These are phyloP conservation scores for Neurospora sp. DNA, from an alignment of 495 filamentous ascomycete species.

Conservation along the genomic window DNA sequence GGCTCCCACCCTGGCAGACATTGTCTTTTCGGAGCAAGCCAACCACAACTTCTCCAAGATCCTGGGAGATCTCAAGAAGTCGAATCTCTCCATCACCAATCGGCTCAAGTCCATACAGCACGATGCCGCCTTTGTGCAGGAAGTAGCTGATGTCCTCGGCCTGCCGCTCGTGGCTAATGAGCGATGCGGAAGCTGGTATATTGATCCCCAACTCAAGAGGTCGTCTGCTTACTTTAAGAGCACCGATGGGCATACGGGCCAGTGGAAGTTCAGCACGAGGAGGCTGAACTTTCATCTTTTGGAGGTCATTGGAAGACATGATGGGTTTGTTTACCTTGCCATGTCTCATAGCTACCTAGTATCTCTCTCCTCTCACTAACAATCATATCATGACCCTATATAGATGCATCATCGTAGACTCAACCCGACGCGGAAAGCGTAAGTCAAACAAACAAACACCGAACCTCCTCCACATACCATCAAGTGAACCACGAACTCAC, in stretches of 20 bases:
- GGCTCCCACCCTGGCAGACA: slow-evolving; percentile 23
- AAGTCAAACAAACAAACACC: slow-evolving; percentile 19
- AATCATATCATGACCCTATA: neutral
- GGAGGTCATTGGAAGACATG: slow-evolving; percentile 44
- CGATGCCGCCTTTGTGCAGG: slow-evolving; percentile 57
- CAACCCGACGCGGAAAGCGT: slow-evolving; percentile 86
- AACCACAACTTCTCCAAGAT: slow-evolving; percentile 44
- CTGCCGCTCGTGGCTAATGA: slow-evolving; percentile 91
- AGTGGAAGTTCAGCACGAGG: slow-evolving; percentile 81
- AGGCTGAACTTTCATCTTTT: slow-evolving; percentile 78
- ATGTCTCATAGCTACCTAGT: neutral
- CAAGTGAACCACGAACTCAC: neutral
- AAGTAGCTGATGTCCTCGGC: slow-evolving; percentile 37
- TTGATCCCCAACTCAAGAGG: slow-evolving; percentile 50
- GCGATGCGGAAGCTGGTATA: slow-evolving; percentile 93
- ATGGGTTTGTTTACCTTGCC: slow-evolving; percentile 44
- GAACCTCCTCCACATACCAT: neutral
- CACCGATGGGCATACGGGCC: slow-evolving; percentile 84
- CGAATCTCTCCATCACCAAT: slow-evolving; percentile 69
- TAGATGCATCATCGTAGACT: slow-evolving; percentile 88
- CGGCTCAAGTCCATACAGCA: slow-evolving; percentile 62
- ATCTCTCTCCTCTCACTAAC: neutral
- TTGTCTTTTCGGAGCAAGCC: slow-evolving; percentile 41
- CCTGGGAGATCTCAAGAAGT: slow-evolving; percentile 52
- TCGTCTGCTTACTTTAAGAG: slow-evolving; percentile 92